phyloP scores from a whole-genome alignment of 441 rosid genomes.

The Syzygium syzygioides region DNA sequence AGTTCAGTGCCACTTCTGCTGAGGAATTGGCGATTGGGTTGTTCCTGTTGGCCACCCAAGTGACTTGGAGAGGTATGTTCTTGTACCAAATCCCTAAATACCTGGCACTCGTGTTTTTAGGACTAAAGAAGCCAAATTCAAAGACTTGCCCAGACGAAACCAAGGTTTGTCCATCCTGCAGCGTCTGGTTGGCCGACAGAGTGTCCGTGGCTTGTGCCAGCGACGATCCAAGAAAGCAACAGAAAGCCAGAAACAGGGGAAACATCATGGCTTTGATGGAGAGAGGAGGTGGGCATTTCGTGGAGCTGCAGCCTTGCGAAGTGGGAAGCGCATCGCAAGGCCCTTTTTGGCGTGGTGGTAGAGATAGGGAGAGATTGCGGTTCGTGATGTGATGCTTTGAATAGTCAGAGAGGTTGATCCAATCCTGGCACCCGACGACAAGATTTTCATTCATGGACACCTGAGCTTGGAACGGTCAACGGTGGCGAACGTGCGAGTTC shows the following conservation, averaged over 20 bases:
- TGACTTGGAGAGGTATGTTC: not conserved
- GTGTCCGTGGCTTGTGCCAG: not conserved
- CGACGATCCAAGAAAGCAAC: not conserved
- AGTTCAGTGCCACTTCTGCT: not conserved
- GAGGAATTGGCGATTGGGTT: conserved; percentile 7
- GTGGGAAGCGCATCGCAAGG: not conserved
- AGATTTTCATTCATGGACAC: not conserved
- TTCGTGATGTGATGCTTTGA: not conserved
- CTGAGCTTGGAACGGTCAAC: not conserved
- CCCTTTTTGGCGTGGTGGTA: not conserved
- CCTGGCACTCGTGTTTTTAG: not conserved
- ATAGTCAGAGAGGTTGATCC: not conserved
- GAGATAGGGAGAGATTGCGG: not conserved
- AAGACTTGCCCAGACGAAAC: conserved; percentile 6
- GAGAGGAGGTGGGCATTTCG: not conserved
- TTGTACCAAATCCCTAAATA: conserved; percentile 24
- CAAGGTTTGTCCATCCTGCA: conserved; percentile 10
- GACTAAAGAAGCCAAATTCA: conserved; percentile 19
- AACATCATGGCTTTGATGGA: not conserved
- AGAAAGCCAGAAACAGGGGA: not conserved
- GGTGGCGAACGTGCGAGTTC: not conserved
- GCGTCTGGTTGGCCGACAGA: not conserved
- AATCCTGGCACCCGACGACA: not conserved
- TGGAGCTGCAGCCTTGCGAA: not conserved
- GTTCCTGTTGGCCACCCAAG: conserved; percentile 25